Percentiles rank a stretch among this genome's conserved stretches.
Conservation (phyloP, 2,329 filamentous ascomycete species). For the Sporothrix sp. region DNA sequence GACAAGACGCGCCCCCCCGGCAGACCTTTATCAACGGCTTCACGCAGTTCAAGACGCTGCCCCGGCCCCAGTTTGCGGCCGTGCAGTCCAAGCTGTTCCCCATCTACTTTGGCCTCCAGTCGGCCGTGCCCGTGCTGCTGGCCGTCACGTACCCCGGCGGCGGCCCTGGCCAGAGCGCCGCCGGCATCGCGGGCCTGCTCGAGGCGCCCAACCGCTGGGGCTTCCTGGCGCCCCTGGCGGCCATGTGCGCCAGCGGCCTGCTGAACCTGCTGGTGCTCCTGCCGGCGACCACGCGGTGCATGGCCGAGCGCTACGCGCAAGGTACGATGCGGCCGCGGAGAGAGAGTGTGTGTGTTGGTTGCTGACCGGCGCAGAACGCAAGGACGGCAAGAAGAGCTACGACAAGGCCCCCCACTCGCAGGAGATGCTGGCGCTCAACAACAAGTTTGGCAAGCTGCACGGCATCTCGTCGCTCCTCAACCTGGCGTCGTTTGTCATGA, state of each 20-base stretch:
- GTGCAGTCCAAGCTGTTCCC: constrained; percentile 78
- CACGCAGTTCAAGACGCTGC: constrained; percentile 65
- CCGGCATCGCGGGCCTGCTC: constrained; percentile 45
- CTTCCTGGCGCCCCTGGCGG: constrained; percentile 58
- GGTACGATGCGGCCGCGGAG: constrained; percentile 40
- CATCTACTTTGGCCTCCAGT: constrained; percentile 80
- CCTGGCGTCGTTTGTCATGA: constrained; percentile 57
- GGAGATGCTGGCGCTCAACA: constrained; percentile 75
- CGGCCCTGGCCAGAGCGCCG: constrained; percentile 27
- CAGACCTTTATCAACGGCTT: constrained; percentile 65
- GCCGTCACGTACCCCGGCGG: constrained; percentile 69
- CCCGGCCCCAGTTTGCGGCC: constrained; percentile 68
- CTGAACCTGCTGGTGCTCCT: constrained; percentile 63
- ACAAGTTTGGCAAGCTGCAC: constrained; percentile 68
- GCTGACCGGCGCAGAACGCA: constrained; percentile 48
- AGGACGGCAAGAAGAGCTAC: constrained; percentile 80
- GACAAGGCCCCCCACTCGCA: constrained; percentile 69
- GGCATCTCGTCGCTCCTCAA: constrained; percentile 75
- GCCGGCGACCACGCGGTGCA: constrained; percentile 64
- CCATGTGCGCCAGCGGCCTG: constrained; percentile 60
- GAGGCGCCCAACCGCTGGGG: constrained; percentile 50
- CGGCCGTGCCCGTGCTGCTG: constrained; percentile 60
- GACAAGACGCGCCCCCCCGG: neutral
- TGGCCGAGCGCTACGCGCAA: constrained; percentile 68
- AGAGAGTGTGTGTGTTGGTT: neutral